Base-by-base conservation (phyloP, 2,329 filamentous ascomycete genomes). In the Colletotrichum plurivorum region DNA sequence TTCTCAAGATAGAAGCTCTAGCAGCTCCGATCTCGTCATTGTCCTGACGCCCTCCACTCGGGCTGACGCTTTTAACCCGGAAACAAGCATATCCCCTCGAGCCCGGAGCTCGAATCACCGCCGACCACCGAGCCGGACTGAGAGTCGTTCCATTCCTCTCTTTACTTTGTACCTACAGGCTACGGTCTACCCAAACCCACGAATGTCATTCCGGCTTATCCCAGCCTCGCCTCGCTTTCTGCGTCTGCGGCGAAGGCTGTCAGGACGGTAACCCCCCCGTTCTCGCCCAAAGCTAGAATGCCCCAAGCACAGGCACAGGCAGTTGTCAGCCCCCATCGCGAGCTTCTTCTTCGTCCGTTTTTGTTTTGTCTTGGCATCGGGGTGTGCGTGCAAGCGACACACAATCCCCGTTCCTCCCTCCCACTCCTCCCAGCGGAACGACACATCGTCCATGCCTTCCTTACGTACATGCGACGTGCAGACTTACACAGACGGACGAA, bases 341-440 rank as follows among this genome's bases (percentile, higher is more conserved):
- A 41, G 62, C 62, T 31, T 65, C 54, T 60, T 69, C 63, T 66
- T 69, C 66, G 66, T 69, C 66, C 66, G 62, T 66, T 49, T 69
- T 60, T 69, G 66, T 66, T 52, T 55, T 65, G 66, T 69, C 66
- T 69, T 69, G 66, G 66, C 66, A 55, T 66, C 54, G 49, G 5
- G 20, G n/a, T 39, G 18, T 18, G 25, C 31, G 31, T 25, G 52
- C 20, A 39, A 20, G 53, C 43, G 49, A 54, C 55, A 55, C 43
- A 58, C 31, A 18, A 69, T 51, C 41, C 62, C 52, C 61, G 66
- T 69, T 56, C 66, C 66, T 69, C 51, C 66, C 66, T 69, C 66
- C 62, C 66, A 66, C 55, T 69, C 66, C 65, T 66, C 55, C 55
- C 55, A 60, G 66, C 66, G 66, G 66, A 66, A 66, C 66, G 49